These are phyloP conservation scores for Thymus quinquecostatus DNA, from an alignment of 257 asterid genomes.

Conservation along the genomic window DNA sequence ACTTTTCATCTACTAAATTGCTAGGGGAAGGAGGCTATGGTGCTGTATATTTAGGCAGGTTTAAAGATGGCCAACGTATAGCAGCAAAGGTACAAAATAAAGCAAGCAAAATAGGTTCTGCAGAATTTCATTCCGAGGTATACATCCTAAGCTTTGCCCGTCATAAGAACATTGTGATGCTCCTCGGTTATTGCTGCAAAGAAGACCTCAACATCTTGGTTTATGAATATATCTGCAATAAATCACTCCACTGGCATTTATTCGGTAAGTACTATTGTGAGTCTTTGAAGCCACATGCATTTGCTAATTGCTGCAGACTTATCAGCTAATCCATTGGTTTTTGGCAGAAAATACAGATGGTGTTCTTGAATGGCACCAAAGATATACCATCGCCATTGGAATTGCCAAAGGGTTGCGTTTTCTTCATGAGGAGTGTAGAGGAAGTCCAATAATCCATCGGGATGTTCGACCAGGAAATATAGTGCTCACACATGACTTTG, in stretches of 20 bases:
- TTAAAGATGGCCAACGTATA: slow-evolving; percentile 76
- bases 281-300: background rate
- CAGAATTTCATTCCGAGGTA: slow-evolving; percentile 70
- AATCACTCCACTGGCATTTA: slow-evolving; percentile 80
- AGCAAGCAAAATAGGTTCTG: slow-evolving; percentile 65
- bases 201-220: slow-evolving; percentile 68
- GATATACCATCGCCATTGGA: slow-evolving; percentile 71
- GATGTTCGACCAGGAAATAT: slow-evolving; percentile 85
- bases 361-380: slow-evolving; percentile 76
- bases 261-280: slow-evolving; percentile 49
- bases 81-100: slow-evolving; percentile 87
- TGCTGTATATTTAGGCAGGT: slow-evolving; percentile 67
- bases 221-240: slow-evolving; percentile 79
- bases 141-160: slow-evolving; percentile 72
- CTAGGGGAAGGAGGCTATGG: slow-evolving; percentile 91
- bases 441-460: slow-evolving; percentile 84
- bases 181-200: slow-evolving; percentile 80
- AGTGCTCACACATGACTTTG: slow-evolving; percentile 80
- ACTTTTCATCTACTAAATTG: slow-evolving; percentile 63
- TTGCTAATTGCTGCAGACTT: background rate
- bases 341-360: slow-evolving; percentile 48
- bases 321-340: background rate
- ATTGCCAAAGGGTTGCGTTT: slow-evolving; percentile 81
- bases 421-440: slow-evolving; percentile 86
- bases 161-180: slow-evolving; percentile 84